phyloP scores from a whole-genome alignment of 768 basidiomycete genomes.

The Xerocomellus amylosporus region DNA sequence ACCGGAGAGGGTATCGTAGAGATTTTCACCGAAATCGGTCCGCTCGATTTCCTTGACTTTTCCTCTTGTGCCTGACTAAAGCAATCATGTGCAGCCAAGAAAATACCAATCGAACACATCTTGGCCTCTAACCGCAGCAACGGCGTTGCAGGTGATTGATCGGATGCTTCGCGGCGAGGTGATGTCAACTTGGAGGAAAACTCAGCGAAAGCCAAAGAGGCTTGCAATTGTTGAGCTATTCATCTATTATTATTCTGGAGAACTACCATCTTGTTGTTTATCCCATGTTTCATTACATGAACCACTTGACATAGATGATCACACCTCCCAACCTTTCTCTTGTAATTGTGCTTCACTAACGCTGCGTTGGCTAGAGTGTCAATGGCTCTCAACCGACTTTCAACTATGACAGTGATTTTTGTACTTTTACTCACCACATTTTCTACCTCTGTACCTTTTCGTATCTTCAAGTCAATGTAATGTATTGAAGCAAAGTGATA shows the following conservation, averaged over 20 bases:
- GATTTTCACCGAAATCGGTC: constrained; percentile 97
- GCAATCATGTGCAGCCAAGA: constrained; percentile 57
- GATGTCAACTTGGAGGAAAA: constrained; percentile 71
- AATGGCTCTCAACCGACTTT: too few species aligned
- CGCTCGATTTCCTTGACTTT: constrained; percentile 20
- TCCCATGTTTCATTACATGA: constrained; percentile 20
- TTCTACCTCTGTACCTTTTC: too few species aligned
- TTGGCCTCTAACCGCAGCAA: constrained; percentile 74
- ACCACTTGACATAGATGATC: constrained; percentile 21
- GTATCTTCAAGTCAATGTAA: too few species aligned
- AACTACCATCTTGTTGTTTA: constrained; percentile 18
- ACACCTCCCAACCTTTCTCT: constrained; percentile 15
- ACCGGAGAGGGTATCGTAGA: constrained; percentile 94
- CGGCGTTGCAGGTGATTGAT: constrained; percentile 52
- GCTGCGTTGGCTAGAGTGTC: too few species aligned
- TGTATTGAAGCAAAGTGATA: too few species aligned
- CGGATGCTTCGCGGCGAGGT: constrained; percentile 50
- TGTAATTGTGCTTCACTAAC: constrained; percentile 19
- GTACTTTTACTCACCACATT: too few species aligned
- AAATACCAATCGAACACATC: constrained; percentile 91
- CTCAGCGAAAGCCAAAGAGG: constrained; percentile 64
- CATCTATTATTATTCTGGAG: constrained; percentile 13
- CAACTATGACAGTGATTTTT: too few species aligned
- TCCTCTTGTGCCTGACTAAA: neutral
- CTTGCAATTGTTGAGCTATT: constrained; percentile 70